Evolutionary conservation across 129 eudicot genomes (phyloP).

Genomic region (Arctium lappa): DNA sequence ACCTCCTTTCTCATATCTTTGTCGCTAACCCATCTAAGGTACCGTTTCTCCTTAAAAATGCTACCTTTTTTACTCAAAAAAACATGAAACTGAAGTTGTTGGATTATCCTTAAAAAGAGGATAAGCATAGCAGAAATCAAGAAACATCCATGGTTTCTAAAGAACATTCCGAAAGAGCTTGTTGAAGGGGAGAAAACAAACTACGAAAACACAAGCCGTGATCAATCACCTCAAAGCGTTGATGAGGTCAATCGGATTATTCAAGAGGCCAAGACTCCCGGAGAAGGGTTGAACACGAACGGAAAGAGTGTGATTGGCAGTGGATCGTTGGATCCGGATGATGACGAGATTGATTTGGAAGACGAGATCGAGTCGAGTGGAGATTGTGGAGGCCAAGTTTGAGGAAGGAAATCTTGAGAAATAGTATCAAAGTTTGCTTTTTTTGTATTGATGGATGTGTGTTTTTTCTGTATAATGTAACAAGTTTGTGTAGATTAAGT

Average conservation of each 20-base stretch:
- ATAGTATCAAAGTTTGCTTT: background rate
- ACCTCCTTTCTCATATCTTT: conserved; percentile 65
- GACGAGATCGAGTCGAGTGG: conserved; percentile 56
- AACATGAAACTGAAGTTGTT: conserved; percentile 16
- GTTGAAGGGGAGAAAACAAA: conserved; percentile 57
- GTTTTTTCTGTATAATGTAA: background rate
- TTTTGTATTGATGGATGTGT: background rate
- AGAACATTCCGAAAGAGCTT: conserved; percentile 53
- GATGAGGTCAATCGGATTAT: conserved; percentile 68
- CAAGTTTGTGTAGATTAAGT: conserved; percentile 26
- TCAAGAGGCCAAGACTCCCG: conserved; percentile 65
- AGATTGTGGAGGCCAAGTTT: conserved; percentile 35
- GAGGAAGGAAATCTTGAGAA: conserved; percentile 16
- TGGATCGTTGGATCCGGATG: conserved; percentile 47
- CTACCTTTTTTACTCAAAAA: background rate
- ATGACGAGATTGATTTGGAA: conserved; percentile 49
- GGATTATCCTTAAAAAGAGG: conserved; percentile 39
- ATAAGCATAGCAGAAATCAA: conserved; percentile 60
- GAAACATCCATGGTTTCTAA: conserved; percentile 71
- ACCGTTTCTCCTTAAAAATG: conserved; percentile 14
- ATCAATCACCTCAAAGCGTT: conserved; percentile 44
- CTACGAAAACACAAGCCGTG: conserved; percentile 22
- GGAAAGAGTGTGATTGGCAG: conserved; percentile 22
- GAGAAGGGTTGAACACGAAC: conserved; percentile 31
- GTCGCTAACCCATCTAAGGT: conserved; percentile 82